Evolutionary conservation across 306 rosid species (phyloP).

Genomic region (Vachellia pachyceras): DNA sequence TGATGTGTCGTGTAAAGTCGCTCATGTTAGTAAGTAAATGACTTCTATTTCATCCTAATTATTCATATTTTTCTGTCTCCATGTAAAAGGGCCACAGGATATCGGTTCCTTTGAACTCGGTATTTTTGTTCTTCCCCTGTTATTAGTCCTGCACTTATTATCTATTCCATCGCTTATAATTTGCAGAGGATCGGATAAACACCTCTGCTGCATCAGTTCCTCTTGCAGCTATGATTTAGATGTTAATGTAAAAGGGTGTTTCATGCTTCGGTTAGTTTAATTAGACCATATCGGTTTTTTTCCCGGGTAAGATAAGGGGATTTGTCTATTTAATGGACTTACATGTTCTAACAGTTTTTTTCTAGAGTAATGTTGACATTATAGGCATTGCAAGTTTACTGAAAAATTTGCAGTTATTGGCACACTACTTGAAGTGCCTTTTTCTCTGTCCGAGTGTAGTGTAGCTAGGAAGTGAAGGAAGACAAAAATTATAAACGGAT

Average conservation of each 20-base stretch:
- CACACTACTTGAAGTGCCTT: not conserved
- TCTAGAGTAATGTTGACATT: not conserved
- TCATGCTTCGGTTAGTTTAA: not conserved
- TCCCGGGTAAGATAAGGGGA: not conserved
- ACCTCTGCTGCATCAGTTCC: not conserved
- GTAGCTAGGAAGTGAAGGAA: not conserved
- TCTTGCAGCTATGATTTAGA: not conserved
- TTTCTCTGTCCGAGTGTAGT: not conserved
- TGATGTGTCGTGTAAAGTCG: not conserved
- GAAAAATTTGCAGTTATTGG: not conserved
- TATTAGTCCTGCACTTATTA: not conserved
- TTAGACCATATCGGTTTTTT: not conserved
- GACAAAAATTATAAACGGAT: not conserved
- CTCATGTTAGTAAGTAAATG: not conserved
- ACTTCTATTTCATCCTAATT: not conserved
- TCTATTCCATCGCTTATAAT: not conserved
- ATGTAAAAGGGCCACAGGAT: not conserved
- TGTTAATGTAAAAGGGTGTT: not conserved
- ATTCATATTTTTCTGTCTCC: not conserved
- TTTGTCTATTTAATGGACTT: not conserved
- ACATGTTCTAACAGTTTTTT: not conserved
- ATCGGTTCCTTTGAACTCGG: not conserved
- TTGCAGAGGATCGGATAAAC: not conserved
- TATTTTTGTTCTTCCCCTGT: not conserved
- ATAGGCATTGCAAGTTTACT: not conserved